A percentile compares a stretch with the other conserved stretches of the same genome.
Conservation (phyloP, 495 filamentous ascomycete species). For the Stereocaulon alpinum region DNA sequence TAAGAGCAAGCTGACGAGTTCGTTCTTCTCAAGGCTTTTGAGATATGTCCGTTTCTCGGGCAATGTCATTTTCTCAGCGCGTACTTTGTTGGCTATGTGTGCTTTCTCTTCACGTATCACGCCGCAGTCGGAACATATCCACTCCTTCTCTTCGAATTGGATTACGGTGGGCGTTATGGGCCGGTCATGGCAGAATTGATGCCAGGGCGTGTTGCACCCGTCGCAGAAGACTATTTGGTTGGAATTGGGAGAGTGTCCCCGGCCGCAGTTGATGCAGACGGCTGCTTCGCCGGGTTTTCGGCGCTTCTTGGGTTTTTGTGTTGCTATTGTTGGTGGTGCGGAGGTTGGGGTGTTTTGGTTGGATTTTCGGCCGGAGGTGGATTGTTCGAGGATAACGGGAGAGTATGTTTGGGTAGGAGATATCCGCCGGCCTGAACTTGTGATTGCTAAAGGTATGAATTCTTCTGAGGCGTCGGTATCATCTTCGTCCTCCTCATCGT, state of each 20-base stretch:
- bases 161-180: constrained; percentile 63
- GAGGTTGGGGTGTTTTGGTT: constrained; percentile 28
- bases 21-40: constrained; percentile 29
- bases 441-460: constrained; percentile 51
- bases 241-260: constrained; percentile 59
- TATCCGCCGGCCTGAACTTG: constrained; percentile 75
- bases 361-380: constrained; percentile 27
- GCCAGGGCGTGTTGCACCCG: constrained; percentile 78
- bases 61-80: constrained; percentile 31
- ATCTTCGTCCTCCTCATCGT: constrained; percentile 35
- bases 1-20: constrained; percentile 38
- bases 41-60: constrained; percentile 40
- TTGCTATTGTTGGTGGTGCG: constrained; percentile 14
- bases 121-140: constrained; percentile 68
- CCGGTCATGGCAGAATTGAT: constrained; percentile 85
- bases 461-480: constrained; percentile 40
- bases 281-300: constrained; percentile 34
- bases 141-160: constrained; percentile 53
- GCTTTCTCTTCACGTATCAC: constrained; percentile 27
- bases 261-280: constrained; percentile 65
- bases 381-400: constrained; percentile 31
- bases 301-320: constrained; percentile 35
- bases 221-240: constrained; percentile 97
- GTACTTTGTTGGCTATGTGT: constrained; percentile 22
- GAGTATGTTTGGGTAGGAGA: constrained; percentile 60